A percentile compares a stretch with the other conserved stretches of the same genome.
phyloP scores from a whole-genome alignment of 1,284 basidiomycete genomes.

The Coriolopsis trogii region DNA sequence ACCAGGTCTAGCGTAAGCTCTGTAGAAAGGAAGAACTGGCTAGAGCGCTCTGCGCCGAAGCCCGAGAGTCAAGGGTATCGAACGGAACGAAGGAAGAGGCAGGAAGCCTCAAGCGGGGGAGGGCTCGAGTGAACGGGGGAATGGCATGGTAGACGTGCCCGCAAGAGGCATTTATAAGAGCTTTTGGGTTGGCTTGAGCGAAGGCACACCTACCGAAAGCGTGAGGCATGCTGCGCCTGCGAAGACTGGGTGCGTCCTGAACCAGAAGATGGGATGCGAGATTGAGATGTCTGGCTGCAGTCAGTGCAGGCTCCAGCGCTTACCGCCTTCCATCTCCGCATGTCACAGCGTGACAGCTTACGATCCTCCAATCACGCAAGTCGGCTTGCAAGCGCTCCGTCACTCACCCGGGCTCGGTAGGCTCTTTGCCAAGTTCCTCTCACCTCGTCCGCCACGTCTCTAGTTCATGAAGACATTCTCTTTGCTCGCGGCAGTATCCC shows the following conservation, averaged over 20 bases:
- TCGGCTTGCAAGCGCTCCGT: too few relatives aligned
- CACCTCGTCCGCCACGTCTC: background rate
- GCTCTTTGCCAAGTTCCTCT: too few relatives aligned
- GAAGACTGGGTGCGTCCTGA: background rate
- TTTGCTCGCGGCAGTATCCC: too few relatives aligned
- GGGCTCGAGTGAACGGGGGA: background rate
- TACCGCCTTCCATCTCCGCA: too few relatives aligned
- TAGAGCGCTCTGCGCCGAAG: constrained; percentile 14
- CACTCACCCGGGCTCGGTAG: too few relatives aligned
- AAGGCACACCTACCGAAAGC: background rate
- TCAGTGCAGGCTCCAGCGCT: background rate
- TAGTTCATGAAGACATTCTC: background rate
- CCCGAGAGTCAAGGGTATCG: constrained; percentile 4
- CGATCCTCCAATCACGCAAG: too few relatives aligned
- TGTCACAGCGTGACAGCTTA: too few relatives aligned
- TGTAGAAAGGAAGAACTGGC: background rate
- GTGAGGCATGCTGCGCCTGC: background rate
- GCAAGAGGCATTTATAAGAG: background rate
- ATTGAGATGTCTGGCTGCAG: background rate
- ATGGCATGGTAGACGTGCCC: background rate
- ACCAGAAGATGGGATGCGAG: background rate
- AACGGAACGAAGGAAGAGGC: background rate
- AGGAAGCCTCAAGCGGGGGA: background rate
- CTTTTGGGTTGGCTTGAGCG: background rate
- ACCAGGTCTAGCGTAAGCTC: background rate